These are phyloP conservation scores for Diplotaxis tenuifolia DNA, from an alignment of 345 rosid genomes.

Conservation along the genomic window DNA sequence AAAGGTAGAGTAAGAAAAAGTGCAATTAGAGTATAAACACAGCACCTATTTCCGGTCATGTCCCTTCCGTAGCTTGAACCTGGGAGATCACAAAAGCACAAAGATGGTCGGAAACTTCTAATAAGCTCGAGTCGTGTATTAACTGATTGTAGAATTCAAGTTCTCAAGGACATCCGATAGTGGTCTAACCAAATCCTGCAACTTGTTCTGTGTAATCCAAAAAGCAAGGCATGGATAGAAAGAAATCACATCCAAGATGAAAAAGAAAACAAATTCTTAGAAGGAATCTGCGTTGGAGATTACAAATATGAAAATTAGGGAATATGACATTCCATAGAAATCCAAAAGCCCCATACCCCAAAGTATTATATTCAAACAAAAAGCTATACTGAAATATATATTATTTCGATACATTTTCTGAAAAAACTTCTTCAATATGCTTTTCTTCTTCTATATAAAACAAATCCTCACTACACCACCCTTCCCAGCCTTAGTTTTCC, in stretches of 20 bases:
- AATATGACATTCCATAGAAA: neutral
- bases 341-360: conserved; percentile 2
- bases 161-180: neutral
- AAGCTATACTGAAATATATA: conserved; percentile 31
- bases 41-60: conserved; percentile 44
- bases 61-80: conserved; percentile 60
- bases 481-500: conserved; percentile 15
- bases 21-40: neutral
- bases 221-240: neutral
- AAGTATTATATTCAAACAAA: conserved; percentile 21
- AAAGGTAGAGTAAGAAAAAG: neutral
- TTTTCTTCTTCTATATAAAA: conserved; percentile 24
- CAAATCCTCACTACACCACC: conserved; percentile 20
- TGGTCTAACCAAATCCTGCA: neutral
- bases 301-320: neutral
- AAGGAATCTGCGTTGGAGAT: neutral
- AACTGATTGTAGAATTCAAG: neutral
- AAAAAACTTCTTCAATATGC: conserved; percentile 6
- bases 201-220: neutral
- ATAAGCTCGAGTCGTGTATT: neutral
- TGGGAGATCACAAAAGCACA: conserved; percentile 26
- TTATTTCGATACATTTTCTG: neutral
- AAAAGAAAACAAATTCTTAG: neutral
- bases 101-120: neutral
- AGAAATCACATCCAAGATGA: neutral